Base-by-base conservation (phyloP, 2,329 filamentous ascomycete genomes). In the Botrytis hyacinthi region DNA sequence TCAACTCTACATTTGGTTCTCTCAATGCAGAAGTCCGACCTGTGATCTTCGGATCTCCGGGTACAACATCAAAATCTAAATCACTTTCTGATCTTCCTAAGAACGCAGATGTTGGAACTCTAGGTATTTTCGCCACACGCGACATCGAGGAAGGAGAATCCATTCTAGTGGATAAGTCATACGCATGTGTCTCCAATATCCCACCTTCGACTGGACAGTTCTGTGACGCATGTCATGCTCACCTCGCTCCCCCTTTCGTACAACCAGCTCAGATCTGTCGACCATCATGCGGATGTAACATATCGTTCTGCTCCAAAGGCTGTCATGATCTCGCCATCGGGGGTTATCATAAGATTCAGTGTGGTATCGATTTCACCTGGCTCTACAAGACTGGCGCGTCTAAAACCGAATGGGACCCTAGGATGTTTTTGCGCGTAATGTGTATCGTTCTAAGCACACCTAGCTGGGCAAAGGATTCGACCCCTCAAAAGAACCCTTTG, bases 221-320 rank as follows among this genome's bases (percentile, higher is more conserved):
- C 48, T 81, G 79, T 44, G 79, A 81, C 54, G 76, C 77, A 3
- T 81, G 79, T 54, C 74, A 79, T 51, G 76, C 75, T 2, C 66
- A 70, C 4, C 70, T 80, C 0, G 22, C 65, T 1, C 48, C 65
- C 0, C 76, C 77, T 1, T 79, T 76, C n/a, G 26, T 74, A 1
- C 48, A 44, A 1, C 72, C 74, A 1, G 6, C 32, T 1, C 59
- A 73, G 0, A 70, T 75, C 12, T 20, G 73, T 16, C 51, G 32
- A 18, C 74, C 76, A 32, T 57, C 29, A 20, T 80, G 78, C 70
- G 79, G 79, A 61, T 71, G 74, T 14, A 29, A 65, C 3, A 74
- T 78, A 2, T 76, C 74, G 2, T 81, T 74, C 37, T 81, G 79
- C 71, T 77, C 76, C n/a, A 44, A 61, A 20, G 60, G 61, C 0